Evolutionary conservation across 345 rosid species (phyloP).

Genomic region (Microcos paniculata): DNA sequence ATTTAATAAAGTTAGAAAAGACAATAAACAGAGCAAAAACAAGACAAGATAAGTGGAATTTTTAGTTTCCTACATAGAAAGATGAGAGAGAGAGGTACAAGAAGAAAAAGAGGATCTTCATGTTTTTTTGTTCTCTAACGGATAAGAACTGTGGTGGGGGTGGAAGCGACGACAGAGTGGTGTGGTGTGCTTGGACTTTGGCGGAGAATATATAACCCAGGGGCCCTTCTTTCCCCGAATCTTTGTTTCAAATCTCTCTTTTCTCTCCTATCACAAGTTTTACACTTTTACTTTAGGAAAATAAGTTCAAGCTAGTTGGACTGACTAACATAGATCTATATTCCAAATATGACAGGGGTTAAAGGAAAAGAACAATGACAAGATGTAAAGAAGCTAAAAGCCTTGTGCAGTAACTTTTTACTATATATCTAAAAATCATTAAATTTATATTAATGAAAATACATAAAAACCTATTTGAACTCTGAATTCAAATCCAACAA

Average conservation of each 20-base stretch:
- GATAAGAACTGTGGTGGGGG: background rate
- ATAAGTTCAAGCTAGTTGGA: background rate
- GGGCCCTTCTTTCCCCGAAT: background rate
- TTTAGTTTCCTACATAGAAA: conserved; percentile 21
- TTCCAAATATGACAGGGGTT: background rate
- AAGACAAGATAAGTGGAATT: conserved; percentile 14
- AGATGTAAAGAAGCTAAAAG: background rate
- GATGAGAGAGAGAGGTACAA: conserved; percentile 16
- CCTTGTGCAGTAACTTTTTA: background rate
- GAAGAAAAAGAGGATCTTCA: conserved; percentile 18
- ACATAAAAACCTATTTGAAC: no score
- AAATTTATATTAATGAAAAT: no score
- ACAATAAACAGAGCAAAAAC: conserved; percentile 9
- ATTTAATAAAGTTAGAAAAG: background rate
- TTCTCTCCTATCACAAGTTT: background rate
- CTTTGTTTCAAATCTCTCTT: background rate
- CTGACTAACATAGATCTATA: background rate
- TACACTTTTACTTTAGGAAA: background rate
- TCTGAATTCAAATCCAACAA: no score
- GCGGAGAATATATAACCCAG: background rate
- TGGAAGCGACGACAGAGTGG: background rate
- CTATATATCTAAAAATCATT: no score
- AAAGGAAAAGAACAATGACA: background rate
- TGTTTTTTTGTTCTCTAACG: background rate
- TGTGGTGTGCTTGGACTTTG: background rate